phyloP scores from a whole-genome alignment of 1,284 basidiomycete genomes.

The Cutaneotrichosporon cyanovorans region DNA sequence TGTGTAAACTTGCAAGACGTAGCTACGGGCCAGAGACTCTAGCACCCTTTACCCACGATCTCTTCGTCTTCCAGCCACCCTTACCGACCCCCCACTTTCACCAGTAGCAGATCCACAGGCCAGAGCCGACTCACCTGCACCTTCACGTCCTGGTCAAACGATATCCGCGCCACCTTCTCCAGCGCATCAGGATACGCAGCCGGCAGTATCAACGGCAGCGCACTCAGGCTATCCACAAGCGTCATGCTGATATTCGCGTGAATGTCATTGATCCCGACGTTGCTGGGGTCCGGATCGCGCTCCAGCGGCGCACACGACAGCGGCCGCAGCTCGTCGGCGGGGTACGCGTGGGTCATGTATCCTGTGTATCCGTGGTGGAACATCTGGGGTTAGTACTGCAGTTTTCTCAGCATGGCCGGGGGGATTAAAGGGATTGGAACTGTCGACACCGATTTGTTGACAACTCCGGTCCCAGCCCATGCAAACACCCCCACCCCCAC shows the following conservation, averaged over 20 bases:
- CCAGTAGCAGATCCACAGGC: conserved; percentile 56
- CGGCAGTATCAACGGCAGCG: conserved; percentile 36
- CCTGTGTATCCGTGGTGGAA: conserved; percentile 42
- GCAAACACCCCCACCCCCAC: too few species aligned
- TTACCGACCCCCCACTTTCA: not conserved
- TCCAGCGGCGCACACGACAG: conserved; percentile 60
- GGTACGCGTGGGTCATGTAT: conserved; percentile 45
- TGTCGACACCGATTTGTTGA: too few species aligned
- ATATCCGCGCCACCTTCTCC: conserved; percentile 24
- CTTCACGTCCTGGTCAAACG: conserved; percentile 46
- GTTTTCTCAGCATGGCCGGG: too few species aligned
- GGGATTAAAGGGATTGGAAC: too few species aligned
- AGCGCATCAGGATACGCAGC: conserved; percentile 32
- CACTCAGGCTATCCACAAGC: conserved; percentile 38
- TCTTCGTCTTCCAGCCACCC: not conserved
- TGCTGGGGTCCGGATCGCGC: conserved; percentile 26
- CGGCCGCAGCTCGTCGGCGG: conserved; percentile 63
- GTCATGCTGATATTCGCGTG: conserved; percentile 54
- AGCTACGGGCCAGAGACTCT: too few species aligned
- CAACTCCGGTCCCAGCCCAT: too few species aligned
- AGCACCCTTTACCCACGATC: too few species aligned
- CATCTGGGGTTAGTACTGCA: conserved; percentile 18
- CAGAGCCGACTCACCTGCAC: conserved; percentile 54
- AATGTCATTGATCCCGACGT: conserved; percentile 58
- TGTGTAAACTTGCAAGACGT: too few species aligned